Conservation (phyloP, 2,329 filamentous ascomycete genomes). For the Cercospora sp. region DNA sequence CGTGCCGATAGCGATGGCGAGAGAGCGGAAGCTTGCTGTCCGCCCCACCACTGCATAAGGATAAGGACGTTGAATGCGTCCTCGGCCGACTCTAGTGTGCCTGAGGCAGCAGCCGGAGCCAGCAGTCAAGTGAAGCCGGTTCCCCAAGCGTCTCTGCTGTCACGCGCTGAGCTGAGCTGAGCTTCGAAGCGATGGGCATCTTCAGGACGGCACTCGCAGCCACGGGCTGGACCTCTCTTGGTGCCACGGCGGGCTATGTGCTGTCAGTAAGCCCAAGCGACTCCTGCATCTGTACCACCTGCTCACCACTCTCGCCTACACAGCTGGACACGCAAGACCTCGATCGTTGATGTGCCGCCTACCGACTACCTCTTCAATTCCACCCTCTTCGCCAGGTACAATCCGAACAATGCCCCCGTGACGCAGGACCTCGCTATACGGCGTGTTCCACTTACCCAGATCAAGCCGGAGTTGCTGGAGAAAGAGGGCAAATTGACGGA, state of each 20-base stretch:
- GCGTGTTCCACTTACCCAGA: conserved; percentile 61
- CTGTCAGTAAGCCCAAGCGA: conserved; percentile 29
- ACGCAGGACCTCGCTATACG: conserved; percentile 66
- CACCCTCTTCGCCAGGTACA: conserved; percentile 58
- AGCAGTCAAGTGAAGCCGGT: background rate
- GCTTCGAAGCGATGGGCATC: conserved; percentile 35
- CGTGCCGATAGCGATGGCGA: background rate
- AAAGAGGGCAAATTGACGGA: conserved; percentile 61
- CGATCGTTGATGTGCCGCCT: conserved; percentile 58
- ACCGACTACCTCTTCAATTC: conserved; percentile 63
- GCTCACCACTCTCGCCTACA: background rate
- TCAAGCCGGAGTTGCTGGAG: conserved; percentile 65
- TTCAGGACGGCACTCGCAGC: conserved; percentile 35
- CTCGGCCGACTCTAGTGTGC: background rate
- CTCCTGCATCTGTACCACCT: background rate
- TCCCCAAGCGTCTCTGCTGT: background rate
- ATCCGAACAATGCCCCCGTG: conserved; percentile 62
- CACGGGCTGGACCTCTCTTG: conserved; percentile 39
- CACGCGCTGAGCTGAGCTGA: background rate
- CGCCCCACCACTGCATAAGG: background rate
- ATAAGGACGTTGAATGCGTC: background rate
- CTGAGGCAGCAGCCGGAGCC: background rate
- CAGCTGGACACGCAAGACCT: conserved; percentile 54
- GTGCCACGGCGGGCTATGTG: conserved; percentile 55
- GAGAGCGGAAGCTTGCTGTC: background rate